Percentiles rank a stretch among this genome's conserved stretches.
Evolutionary conservation across 352 stramenopile species (phyloP).

Genomic region (Pythium brassicae): DNA sequence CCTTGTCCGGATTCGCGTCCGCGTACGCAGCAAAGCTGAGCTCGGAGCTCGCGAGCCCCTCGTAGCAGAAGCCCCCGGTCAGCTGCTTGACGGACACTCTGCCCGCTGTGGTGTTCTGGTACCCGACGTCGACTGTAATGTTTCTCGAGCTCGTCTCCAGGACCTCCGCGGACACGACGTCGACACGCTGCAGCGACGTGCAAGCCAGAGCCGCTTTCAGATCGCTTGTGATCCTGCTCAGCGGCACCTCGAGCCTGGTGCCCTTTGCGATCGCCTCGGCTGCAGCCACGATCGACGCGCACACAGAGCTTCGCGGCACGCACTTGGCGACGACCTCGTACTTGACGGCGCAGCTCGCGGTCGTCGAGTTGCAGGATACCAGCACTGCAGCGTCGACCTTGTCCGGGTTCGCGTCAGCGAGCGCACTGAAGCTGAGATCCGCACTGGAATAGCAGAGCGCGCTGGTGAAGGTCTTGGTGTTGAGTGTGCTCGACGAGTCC

Average conservation of each 20-base stretch:
- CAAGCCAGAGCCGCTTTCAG: neutral
- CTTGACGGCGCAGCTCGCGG: neutral
- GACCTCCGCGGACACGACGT: slow-evolving; percentile 1
- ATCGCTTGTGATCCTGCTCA: neutral
- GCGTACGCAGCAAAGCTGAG: neutral
- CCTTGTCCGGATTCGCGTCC: neutral
- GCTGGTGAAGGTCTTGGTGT: too few relatives aligned
- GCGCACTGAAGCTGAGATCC: neutral
- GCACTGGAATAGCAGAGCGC: too few relatives aligned
- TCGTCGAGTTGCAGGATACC: neutral
- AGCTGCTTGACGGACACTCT: neutral
- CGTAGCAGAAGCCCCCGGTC: neutral
- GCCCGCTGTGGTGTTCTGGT: neutral
- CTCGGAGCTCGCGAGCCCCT: too few relatives aligned
- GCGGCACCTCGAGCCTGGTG: neutral
- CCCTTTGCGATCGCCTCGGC: neutral
- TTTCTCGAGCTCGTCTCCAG: neutral
- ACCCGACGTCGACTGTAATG: neutral
- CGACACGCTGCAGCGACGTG: neutral
- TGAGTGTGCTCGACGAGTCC: too few relatives aligned
- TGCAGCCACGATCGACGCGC: neutral
- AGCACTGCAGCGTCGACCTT: neutral
- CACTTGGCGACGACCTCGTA: slow-evolving; percentile 2
- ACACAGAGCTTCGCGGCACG: neutral
- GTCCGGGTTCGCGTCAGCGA: neutral